Conservation (phyloP, 768 basidiomycete genomes). For the Termitomyces sp. region DNA sequence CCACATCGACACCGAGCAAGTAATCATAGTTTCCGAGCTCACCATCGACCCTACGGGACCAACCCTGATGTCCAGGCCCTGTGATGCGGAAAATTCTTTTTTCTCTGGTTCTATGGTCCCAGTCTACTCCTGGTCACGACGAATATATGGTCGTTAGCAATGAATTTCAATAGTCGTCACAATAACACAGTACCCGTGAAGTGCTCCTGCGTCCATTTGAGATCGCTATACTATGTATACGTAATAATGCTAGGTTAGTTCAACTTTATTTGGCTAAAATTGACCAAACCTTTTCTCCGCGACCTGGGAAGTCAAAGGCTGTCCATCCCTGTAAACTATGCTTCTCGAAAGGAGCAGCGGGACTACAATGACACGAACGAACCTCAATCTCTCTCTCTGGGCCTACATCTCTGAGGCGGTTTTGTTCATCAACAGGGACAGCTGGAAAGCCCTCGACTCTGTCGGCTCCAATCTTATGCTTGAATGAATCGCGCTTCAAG, state of each 20-base stretch:
- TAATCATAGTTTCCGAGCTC: slow-evolving; percentile 91
- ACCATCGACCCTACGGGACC: slow-evolving; percentile 75
- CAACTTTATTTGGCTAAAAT: neutral
- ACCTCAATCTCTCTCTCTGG: slow-evolving; percentile 66
- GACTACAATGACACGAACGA: slow-evolving; percentile 6
- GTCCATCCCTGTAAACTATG: slow-evolving; percentile 63
- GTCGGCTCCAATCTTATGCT: slow-evolving; percentile 89
- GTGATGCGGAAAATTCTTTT: slow-evolving; percentile 71
- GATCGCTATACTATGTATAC: slow-evolving; percentile 52
- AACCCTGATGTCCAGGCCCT: slow-evolving; percentile 62
- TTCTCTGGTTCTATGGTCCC: slow-evolving; percentile 63
- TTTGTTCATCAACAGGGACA: slow-evolving; percentile 62
- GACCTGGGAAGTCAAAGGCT: slow-evolving; percentile 77
- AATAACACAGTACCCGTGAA: slow-evolving; percentile 55
- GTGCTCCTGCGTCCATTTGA: slow-evolving; percentile 74
- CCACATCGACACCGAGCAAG: slow-evolving; percentile 68
- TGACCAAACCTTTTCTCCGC: slow-evolving; percentile 56
- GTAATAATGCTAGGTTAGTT: neutral
- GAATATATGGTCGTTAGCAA: neutral
- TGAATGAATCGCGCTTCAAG: slow-evolving; percentile 6
- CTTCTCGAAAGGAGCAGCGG: neutral
- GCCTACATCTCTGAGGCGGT: slow-evolving; percentile 60
- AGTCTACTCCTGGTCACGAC: slow-evolving; percentile 62
- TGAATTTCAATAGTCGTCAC: neutral
- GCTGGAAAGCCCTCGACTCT: slow-evolving; percentile 63